Percentiles rank a stretch among this genome's conserved stretches.
Conservation (phyloP, 1,284 basidiomycete species). For the Melampsora americana region DNA sequence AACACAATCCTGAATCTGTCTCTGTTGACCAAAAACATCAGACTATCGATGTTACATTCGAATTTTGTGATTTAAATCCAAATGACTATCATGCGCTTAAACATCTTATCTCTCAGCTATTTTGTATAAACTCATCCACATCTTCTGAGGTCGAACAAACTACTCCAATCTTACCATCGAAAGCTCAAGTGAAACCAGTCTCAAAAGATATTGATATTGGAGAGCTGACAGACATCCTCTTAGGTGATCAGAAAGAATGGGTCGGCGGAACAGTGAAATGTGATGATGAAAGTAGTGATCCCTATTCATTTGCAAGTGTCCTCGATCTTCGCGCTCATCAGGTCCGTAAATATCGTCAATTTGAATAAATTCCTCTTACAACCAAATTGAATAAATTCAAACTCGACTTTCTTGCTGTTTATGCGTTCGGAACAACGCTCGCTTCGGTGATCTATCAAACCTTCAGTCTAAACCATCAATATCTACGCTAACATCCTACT, state of each 20-base stretch:
- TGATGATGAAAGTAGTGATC: conserved; percentile 41
- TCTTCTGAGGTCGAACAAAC: not conserved
- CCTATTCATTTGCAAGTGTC: conserved; percentile 41
- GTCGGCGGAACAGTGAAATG: conserved; percentile 39
- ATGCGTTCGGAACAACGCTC: not conserved
- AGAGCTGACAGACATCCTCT: conserved; percentile 22
- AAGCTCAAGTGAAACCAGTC: conserved; percentile 17
- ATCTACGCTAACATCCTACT: conserved; percentile 25
- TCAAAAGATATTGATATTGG: conserved; percentile 28
- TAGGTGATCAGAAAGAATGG: conserved; percentile 43
- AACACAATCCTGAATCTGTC: not conserved
- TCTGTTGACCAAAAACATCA: conserved; percentile 3
- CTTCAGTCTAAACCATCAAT: conserved; percentile 30
- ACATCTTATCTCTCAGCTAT: conserved; percentile 35
- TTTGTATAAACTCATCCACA: conserved; percentile 17
- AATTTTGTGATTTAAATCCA: conserved; percentile 35
- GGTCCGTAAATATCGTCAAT: not conserved
- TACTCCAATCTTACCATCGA: conserved; percentile 20
- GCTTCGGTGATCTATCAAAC: not conserved
- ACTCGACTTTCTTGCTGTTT: not conserved
- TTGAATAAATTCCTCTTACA: not conserved
- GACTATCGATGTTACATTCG: conserved; percentile 38
- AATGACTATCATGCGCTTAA: conserved; percentile 42
- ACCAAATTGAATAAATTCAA: not conserved
- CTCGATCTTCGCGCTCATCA: conserved; percentile 37